These are phyloP conservation scores for Trichoderma asperellum DNA, from an alignment of 2,329 filamentous ascomycete species.

Conservation along the genomic window DNA sequence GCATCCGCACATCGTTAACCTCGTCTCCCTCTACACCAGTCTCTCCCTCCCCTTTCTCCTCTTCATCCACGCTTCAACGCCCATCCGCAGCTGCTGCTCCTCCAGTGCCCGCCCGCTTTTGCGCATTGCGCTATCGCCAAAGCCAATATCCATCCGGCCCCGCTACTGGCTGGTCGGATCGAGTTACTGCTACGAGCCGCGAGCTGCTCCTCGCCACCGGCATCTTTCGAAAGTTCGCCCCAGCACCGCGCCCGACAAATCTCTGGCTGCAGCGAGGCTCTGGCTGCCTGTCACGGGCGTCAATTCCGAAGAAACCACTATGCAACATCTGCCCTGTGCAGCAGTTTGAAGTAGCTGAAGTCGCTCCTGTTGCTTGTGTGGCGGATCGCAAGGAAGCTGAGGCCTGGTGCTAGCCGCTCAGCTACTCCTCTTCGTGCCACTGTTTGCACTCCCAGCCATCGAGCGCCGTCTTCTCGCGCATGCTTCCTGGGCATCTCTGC, in stretches of 20 bases:
- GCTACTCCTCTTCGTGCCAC: slow-evolving; percentile 14
- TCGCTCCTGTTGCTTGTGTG: slow-evolving; percentile 14
- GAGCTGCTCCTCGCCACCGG: slow-evolving; percentile 24
- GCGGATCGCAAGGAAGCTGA: slow-evolving; percentile 19
- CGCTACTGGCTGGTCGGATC: slow-evolving; percentile 3
- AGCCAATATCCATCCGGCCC: slow-evolving; percentile 12
- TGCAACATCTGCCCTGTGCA: slow-evolving; percentile 8
- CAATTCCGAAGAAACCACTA: slow-evolving; percentile 15
- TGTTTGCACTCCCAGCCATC: background rate
- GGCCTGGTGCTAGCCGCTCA: slow-evolving; percentile 1
- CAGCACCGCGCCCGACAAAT: slow-evolving; percentile 3
- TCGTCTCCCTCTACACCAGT: background rate
- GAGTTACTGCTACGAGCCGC: background rate
- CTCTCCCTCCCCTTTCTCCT: background rate
- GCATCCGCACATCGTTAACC: background rate
- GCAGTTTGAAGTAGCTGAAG: slow-evolving; percentile 24
- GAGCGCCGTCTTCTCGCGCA: background rate
- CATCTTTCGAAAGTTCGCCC: slow-evolving; percentile 17
- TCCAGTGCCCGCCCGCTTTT: background rate
- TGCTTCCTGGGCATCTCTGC: background rate
- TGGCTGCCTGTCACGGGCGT: slow-evolving; percentile 16
- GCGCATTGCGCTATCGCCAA: slow-evolving; percentile 1
- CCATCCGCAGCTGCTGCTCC: background rate
- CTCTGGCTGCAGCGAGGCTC: background rate
- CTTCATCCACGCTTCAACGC: background rate